These are phyloP conservation scores for Coelastrella sp. DNA, from an alignment of 139 green algal genomes.

Conservation along the genomic window DNA sequence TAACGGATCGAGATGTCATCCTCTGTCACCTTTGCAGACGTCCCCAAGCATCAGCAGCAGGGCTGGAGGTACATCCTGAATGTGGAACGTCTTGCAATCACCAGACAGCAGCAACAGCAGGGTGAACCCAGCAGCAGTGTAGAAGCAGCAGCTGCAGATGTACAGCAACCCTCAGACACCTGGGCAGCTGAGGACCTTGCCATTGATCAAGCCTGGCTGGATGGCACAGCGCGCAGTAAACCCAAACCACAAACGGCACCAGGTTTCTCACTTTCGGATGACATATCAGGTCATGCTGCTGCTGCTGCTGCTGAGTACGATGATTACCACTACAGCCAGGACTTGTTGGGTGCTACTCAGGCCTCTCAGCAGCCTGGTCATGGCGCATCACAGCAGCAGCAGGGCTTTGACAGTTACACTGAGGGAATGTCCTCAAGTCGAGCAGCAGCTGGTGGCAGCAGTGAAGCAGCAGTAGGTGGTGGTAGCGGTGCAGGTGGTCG, in stretches of 20 bases:
- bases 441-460: slow-evolving; percentile 7
- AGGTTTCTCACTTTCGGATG: not conserved
- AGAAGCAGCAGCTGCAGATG: no score
- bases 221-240: slow-evolving; percentile 15
- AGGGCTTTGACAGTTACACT: not conserved
- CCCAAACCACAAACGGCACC: not conserved
- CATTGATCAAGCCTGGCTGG: slow-evolving; percentile 13
- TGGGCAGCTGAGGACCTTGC: not conserved
- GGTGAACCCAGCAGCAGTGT: not conserved
- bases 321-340: not conserved
- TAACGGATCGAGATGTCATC: not conserved
- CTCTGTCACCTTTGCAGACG: not conserved
- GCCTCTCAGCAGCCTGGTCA: no score
- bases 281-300: no score
- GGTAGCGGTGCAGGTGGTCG: not conserved
- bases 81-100: slow-evolving; percentile 23
- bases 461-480: not conserved
- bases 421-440: not conserved
- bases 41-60: slow-evolving; percentile 1
- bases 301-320: slow-evolving; percentile 17
- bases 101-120: slow-evolving; percentile 29
- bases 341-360: not conserved
- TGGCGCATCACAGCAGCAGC: no score
- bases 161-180: not conserved
- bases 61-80: slow-evolving; percentile 49